These are phyloP conservation scores for Arthrinium puccinioides DNA, from an alignment of 2,329 filamentous ascomycete genomes.

Conservation along the genomic window DNA sequence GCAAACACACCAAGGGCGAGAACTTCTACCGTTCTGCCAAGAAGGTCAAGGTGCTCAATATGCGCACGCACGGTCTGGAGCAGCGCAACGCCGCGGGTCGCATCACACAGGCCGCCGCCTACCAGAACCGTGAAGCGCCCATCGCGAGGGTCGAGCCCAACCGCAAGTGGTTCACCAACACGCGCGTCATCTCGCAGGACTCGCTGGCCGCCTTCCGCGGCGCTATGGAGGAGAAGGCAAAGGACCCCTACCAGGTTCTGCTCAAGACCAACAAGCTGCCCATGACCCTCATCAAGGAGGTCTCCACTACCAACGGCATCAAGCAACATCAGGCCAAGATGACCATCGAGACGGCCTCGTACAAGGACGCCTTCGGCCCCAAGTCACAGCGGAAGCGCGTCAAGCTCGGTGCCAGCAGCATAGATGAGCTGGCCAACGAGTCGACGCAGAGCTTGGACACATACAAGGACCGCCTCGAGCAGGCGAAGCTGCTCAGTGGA, in stretches of 20 bases:
- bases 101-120: conserved; percentile 76
- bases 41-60: conserved; percentile 81
- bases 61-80: conserved; percentile 77
- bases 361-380: conserved; percentile 83
- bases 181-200: conserved; percentile 81
- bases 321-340: conserved; percentile 95
- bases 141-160: conserved; percentile 89
- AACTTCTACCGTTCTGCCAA: conserved; percentile 94
- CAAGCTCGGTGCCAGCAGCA: conserved; percentile 75
- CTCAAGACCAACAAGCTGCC: conserved; percentile 95
- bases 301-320: conserved; percentile 68
- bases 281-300: conserved; percentile 86
- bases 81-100: conserved; percentile 76
- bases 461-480: conserved; percentile 75
- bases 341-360: conserved; percentile 79
- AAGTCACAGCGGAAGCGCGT: conserved; percentile 91
- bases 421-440: conserved; percentile 74
- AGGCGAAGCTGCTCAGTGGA: conserved; percentile 70
- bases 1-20: conserved; percentile 95
- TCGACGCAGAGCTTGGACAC: conserved; percentile 73
- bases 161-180: conserved; percentile 97
- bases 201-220: conserved; percentile 80
- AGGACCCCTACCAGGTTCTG: conserved; percentile 89
- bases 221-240: conserved; percentile 83
- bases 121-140: conserved; percentile 75